Percentiles rank a stretch among this genome's conserved stretches.
Evolutionary conservation across 2,329 filamentous ascomycete species (phyloP).

Genomic region (Paecilomyces sp.): DNA sequence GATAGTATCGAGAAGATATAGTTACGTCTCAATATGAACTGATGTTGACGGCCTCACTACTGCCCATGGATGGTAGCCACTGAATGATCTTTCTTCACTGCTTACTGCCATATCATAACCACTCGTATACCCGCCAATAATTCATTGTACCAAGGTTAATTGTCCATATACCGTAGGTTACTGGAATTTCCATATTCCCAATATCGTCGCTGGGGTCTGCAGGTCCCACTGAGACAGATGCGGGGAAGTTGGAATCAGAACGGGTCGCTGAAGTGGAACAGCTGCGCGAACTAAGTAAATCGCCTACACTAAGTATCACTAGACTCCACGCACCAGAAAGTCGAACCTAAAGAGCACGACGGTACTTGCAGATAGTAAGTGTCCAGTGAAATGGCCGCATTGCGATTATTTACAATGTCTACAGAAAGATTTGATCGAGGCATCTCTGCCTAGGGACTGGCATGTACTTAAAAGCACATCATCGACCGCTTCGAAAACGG

Average conservation of each 20-base stretch:
- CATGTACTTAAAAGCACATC: too few species aligned
- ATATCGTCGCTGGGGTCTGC: not conserved
- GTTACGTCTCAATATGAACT: not conserved
- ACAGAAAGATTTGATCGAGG: too few species aligned
- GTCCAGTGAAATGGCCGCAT: too few species aligned
- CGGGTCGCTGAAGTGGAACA: not conserved
- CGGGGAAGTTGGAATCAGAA: not conserved
- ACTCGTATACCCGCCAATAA: not conserved
- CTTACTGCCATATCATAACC: not conserved
- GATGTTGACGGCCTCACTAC: not conserved
- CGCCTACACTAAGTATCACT: not conserved
- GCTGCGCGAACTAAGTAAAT: not conserved
- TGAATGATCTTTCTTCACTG: not conserved
- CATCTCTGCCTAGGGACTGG: too few species aligned
- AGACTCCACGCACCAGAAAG: not conserved
- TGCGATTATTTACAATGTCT: too few species aligned
- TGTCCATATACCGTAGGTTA: not conserved
- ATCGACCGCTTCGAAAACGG: too few species aligned
- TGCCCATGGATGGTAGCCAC: not conserved
- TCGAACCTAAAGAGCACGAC: not conserved
- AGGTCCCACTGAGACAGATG: not conserved
- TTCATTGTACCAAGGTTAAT: not conserved
- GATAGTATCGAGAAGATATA: not conserved
- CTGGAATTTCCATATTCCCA: not conserved
- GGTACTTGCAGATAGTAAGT: not conserved